A percentile compares a stretch with the other conserved stretches of the same genome.
Evolutionary conservation across 1,284 basidiomycete species (phyloP).

Genomic region (Fomes fomentarius): DNA sequence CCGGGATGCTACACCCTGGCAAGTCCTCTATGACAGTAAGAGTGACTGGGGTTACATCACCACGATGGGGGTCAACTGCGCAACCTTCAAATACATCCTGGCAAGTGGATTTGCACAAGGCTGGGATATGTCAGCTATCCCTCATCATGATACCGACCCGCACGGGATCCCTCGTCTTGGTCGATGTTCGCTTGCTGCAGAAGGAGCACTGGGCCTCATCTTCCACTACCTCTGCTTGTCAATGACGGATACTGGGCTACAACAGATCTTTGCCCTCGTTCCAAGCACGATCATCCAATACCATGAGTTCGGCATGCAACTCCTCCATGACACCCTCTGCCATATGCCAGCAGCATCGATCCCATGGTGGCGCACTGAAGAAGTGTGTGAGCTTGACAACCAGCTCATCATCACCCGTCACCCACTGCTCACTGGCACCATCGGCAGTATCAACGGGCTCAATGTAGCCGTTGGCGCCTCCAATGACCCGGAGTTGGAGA

Average conservation of each 20-base stretch:
- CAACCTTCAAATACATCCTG: constrained; percentile 42
- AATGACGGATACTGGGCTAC: constrained; percentile 41
- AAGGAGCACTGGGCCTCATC: constrained; percentile 47
- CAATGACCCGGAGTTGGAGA: constrained; percentile 44
- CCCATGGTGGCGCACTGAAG: constrained; percentile 34
- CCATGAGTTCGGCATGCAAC: constrained; percentile 35
- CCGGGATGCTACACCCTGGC: constrained; percentile 40
- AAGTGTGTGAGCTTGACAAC: constrained; percentile 22
- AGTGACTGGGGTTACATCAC: constrained; percentile 48
- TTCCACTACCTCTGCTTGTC: constrained; percentile 49
- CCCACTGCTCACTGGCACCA: constrained; percentile 41
- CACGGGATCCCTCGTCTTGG: constrained; percentile 33
- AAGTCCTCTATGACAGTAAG: constrained; percentile 31
- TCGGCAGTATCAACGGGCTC: constrained; percentile 38
- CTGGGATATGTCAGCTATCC: constrained; percentile 42
- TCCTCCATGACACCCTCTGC: constrained; percentile 38
- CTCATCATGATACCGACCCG: constrained; percentile 33
- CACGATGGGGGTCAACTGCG: constrained; percentile 48
- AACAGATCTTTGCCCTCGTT: constrained; percentile 41
- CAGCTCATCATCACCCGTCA: constrained; percentile 30
- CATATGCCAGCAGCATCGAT: constrained; percentile 39
- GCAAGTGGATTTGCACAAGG: constrained; percentile 34
- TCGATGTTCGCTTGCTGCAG: constrained; percentile 45
- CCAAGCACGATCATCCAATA: constrained; percentile 37
- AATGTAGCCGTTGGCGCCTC: constrained; percentile 29